These are phyloP conservation scores for Pistacia vera DNA, from an alignment of 345 rosid species.

Conservation along the genomic window DNA sequence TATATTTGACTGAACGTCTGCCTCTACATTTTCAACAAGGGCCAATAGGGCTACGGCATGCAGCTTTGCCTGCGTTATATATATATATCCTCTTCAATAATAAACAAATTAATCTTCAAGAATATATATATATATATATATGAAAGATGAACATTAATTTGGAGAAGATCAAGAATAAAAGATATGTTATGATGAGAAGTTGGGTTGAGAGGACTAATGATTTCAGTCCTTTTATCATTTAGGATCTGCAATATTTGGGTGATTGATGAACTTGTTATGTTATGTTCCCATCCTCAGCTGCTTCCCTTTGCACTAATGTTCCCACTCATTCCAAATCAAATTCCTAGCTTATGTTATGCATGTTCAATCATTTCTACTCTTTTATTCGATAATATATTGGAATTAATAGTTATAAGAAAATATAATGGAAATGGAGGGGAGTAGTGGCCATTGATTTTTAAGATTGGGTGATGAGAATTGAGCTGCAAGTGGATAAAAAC, in stretches of 20 bases:
- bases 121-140: no score
- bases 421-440: not conserved
- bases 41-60: no score
- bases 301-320: not conserved
- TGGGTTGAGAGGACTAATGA: not conserved
- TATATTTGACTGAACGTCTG: slow-evolving; percentile 14
- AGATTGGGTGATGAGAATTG: not conserved
- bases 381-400: no score
- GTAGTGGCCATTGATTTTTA: not conserved
- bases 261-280: not conserved
- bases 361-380: no score
- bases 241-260: not conserved
- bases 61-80: no score
- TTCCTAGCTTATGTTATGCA: not conserved
- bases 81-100: no score
- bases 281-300: not conserved
- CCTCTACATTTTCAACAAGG: slow-evolving; percentile 5
- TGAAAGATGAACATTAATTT: no score
- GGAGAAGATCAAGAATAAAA: no score
- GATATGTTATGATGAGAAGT: not conserved
- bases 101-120: no score
- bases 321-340: not conserved
- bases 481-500: not conserved
- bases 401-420: no score
- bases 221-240: not conserved